Conservation (phyloP, 768 basidiomycete species). For the Glaciozyma martinii region DNA sequence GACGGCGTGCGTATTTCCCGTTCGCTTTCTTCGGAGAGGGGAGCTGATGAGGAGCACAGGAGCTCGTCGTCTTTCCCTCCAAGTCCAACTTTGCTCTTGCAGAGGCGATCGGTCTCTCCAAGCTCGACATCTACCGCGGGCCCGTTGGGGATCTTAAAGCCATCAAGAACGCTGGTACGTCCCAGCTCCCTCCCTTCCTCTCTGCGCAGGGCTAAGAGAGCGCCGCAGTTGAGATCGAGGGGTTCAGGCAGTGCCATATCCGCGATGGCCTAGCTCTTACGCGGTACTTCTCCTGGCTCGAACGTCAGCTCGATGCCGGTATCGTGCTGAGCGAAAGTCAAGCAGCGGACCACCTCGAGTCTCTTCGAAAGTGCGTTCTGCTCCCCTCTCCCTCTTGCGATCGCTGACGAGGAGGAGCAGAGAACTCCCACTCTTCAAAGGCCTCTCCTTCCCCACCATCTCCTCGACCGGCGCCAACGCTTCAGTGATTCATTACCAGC, state of each 20-base stretch:
- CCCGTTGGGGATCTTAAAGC: conserved; percentile 45
- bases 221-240: conserved; percentile 59
- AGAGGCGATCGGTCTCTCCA: conserved; percentile 63
- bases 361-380: conserved; percentile 64
- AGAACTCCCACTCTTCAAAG: conserved; percentile 68
- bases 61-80: conserved; percentile 57
- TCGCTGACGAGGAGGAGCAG: conserved; percentile 40
- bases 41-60: conserved; percentile 4
- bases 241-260: conserved; percentile 79
- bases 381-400: neutral
- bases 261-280: conserved; percentile 77
- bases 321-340: conserved; percentile 61
- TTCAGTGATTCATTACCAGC: conserved; percentile 92
- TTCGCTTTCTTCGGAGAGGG: neutral
- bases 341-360: conserved; percentile 67
- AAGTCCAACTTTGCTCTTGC: conserved; percentile 74
- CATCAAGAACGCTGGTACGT: conserved; percentile 37
- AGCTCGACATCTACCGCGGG: conserved; percentile 47
- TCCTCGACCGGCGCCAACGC: conserved; percentile 85
- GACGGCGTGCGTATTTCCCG: conserved; percentile 11
- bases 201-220: conserved; percentile 50
- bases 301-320: conserved; percentile 63
- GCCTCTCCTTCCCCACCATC: conserved; percentile 84
- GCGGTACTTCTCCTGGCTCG: conserved; percentile 85
- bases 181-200: neutral